Evolutionary conservation across 202 grass and related monocot genomes (phyloP), one percentile per base, ranked within the genome.

Genomic region (Zizania palustris): DNA sequence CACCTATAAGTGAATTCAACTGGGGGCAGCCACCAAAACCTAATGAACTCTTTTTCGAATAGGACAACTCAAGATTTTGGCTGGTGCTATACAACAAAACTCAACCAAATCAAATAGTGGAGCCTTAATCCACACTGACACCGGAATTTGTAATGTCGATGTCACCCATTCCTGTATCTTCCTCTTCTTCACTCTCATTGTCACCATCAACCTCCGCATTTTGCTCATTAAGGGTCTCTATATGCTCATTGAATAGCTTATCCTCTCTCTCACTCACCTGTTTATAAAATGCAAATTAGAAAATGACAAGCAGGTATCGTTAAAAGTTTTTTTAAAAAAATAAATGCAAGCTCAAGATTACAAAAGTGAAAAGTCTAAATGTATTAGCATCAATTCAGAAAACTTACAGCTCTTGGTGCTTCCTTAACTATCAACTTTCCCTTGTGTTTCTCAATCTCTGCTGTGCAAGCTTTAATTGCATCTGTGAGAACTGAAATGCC

Each of bases 341-440:
- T 71, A 66, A 11, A 42, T 28, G 44, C 38, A 51, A 1, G 51
- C 7, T 11, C 5, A 35, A 68, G 54, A 49, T 33, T 58, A 63
- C 1, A 74, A 39, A 55, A 43, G 44, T 45, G 1, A 74, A 39
- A 55, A 43, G 44, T 45, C 3, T 42, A 38, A 65, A 70, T 5
- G 11, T 73, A 65, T 70, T 45, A 69, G 16, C 40, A 57, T 16
- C 34, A 5, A 19, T 39, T 2, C 11, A 43, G 28, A 69, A 12
- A 87, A 93, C 93, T 93, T 93, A 97, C 93, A 85, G 93, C 93
- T 91, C 93, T 93, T 21, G 93, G 88, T 53, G 75, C 75, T 77
- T 97, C 93, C 87, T 97, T 97, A 56, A 97, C 81, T 42, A 87
- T n/a, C 57, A 97, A 82, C 74, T 97, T 97, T 19, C 93, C 93